Evolutionary conservation across 2,329 filamentous ascomycete genomes (phyloP).

Genomic region (Akanthomyces lecanii): DNA sequence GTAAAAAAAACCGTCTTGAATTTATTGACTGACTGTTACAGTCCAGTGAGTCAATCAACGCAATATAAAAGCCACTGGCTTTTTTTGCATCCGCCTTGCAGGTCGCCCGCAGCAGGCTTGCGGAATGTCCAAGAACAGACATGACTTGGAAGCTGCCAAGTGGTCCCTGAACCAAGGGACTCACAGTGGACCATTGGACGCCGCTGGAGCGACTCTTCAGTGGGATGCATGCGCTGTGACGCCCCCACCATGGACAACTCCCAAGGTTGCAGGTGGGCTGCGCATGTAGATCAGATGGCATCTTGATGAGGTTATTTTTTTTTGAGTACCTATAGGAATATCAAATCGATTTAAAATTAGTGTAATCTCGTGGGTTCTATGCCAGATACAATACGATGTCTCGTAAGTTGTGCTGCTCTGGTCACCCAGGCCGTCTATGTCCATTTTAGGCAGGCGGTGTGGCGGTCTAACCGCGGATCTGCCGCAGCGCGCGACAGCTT

Average conservation of each 20-base stretch:
- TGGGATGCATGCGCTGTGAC: neutral
- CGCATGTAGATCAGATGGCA: neutral
- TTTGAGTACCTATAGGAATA: neutral
- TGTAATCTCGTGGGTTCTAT: too few relatives aligned
- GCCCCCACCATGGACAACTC: constrained; percentile 1
- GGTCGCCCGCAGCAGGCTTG: neutral
- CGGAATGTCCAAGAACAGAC: constrained; percentile 4
- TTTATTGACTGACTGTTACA: neutral
- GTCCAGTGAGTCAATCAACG: neutral
- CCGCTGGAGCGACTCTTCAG: neutral
- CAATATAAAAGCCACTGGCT: neutral
- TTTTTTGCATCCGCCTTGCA: neutral
- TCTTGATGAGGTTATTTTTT: neutral
- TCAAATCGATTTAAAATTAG: too few relatives aligned
- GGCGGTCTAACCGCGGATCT: constrained; percentile 17
- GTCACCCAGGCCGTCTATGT: neutral
- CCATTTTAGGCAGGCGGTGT: constrained; percentile 22
- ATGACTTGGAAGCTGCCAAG: too few relatives aligned
- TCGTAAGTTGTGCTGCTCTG: too few relatives aligned
- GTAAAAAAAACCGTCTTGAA: too few relatives aligned
- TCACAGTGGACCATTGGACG: too few relatives aligned
- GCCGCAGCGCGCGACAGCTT: constrained; percentile 13
- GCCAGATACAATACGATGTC: too few relatives aligned
- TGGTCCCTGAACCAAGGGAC: neutral
- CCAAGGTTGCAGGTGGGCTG: neutral